phyloP scores from a whole-genome alignment of 2,329 filamentous ascomycete genomes.

The Fusarium nematophilum region DNA sequence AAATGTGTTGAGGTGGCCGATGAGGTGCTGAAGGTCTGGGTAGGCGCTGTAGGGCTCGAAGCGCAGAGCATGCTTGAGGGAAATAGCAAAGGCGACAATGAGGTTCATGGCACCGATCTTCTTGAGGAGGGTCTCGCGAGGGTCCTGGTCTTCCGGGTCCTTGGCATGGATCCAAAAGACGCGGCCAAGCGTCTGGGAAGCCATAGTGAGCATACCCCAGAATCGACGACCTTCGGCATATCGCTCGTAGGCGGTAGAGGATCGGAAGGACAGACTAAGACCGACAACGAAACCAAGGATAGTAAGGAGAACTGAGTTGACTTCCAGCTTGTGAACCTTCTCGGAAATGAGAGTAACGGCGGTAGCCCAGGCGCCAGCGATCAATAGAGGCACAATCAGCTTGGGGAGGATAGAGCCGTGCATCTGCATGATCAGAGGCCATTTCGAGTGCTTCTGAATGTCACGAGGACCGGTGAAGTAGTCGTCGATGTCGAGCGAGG shows the following conservation, averaged over 20 bases:
- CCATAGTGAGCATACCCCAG: constrained; percentile 71
- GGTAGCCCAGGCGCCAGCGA: constrained; percentile 74
- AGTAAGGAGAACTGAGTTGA: constrained; percentile 68
- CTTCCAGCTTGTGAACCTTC: constrained; percentile 52
- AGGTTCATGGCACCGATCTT: constrained; percentile 83
- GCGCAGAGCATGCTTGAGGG: constrained; percentile 84
- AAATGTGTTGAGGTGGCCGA: constrained; percentile 80
- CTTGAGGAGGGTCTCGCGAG: constrained; percentile 74
- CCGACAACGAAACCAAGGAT: constrained; percentile 85
- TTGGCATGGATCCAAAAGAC: constrained; percentile 85
- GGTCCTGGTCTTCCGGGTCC: constrained; percentile 60
- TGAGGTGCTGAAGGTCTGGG: constrained; percentile 75
- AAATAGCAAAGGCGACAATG: constrained; percentile 79
- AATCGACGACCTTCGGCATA: constrained; percentile 73
- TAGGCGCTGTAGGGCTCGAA: constrained; percentile 86
- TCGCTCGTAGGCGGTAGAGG: constrained; percentile 81
- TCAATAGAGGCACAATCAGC: constrained; percentile 75
- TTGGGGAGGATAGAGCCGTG: constrained; percentile 81
- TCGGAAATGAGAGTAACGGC: constrained; percentile 68
- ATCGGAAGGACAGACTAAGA: constrained; percentile 81
- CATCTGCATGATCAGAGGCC: constrained; percentile 79
- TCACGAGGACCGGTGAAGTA: constrained; percentile 76
- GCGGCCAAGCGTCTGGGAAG: constrained; percentile 75
- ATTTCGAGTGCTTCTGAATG: constrained; percentile 79
- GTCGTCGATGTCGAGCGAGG: constrained; percentile 64